Conservation (phyloP, 495 filamentous ascomycete species). For the Penicilliopsis zonata region DNA sequence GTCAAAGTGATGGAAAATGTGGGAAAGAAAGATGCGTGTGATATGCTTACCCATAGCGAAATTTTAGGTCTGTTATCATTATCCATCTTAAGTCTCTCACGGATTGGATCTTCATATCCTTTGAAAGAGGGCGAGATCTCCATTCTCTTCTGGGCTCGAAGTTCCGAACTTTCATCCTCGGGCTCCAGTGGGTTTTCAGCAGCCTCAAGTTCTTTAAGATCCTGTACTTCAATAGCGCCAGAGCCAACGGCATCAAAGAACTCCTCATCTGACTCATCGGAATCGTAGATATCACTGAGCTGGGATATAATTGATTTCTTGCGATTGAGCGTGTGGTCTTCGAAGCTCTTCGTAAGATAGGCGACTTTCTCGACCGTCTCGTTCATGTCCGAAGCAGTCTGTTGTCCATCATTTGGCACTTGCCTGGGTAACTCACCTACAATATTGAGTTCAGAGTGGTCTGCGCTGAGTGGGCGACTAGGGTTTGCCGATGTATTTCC, state of each 20-base stretch:
- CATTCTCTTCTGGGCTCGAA: constrained; percentile 33
- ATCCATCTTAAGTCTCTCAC: constrained; percentile 74
- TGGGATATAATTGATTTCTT: constrained; percentile 21
- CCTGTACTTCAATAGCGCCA: constrained; percentile 72
- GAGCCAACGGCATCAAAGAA: constrained; percentile 97
- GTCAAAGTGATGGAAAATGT: too few species aligned
- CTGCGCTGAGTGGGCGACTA: constrained; percentile 28
- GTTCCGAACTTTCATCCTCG: constrained; percentile 30
- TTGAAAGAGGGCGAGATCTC: constrained; percentile 68
- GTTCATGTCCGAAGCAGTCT: background rate
- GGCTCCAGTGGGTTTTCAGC: constrained; percentile 33
- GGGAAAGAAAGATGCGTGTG: background rate
- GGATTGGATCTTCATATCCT: constrained; percentile 81
- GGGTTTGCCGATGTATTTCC: constrained; percentile 41
- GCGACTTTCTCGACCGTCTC: constrained; percentile 5
- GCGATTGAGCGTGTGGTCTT: constrained; percentile 8
- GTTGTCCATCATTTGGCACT: background rate
- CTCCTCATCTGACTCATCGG: constrained; percentile 79
- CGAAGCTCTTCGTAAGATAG: constrained; percentile 3
- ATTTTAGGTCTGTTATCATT: constrained; percentile 88
- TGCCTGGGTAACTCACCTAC: constrained; percentile 6
- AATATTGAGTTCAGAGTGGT: constrained; percentile 11
- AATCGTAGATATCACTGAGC: constrained; percentile 50
- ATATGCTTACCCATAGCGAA: constrained; percentile 72
- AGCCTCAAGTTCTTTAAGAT: constrained; percentile 33